Evolutionary conservation across 2,329 filamentous ascomycete species (phyloP).

Genomic region (Xylaria sp.): DNA sequence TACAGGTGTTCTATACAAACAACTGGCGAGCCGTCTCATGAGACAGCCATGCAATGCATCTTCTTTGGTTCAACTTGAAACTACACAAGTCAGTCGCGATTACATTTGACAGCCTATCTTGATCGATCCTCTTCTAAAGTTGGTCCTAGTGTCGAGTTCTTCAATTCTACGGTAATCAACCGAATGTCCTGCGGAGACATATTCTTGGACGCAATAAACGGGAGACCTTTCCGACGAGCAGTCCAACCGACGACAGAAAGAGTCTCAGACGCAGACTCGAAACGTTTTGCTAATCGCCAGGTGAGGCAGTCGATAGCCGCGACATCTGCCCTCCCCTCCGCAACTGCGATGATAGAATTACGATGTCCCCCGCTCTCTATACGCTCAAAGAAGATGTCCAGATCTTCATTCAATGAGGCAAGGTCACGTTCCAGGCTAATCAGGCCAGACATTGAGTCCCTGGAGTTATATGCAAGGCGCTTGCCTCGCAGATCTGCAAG

Average conservation of each 20-base stretch:
- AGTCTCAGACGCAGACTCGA: constrained; percentile 17
- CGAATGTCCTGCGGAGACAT: constrained; percentile 5
- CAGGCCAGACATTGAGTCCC: constrained; percentile 34
- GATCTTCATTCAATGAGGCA: constrained; percentile 13
- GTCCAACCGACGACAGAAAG: constrained; percentile 37
- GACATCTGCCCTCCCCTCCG: constrained; percentile 29
- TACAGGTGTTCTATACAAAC: neutral
- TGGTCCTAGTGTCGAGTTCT: neutral
- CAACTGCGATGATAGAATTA: constrained; percentile 31
- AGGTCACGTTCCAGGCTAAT: constrained; percentile 32
- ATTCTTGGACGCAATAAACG: constrained; percentile 29
- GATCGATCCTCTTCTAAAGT: neutral
- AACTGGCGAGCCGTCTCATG: neutral
- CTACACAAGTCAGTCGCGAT: too few species aligned
- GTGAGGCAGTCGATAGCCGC: constrained; percentile 35
- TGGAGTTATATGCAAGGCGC: constrained; percentile 33
- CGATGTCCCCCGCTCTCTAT: constrained; percentile 35
- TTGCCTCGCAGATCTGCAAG: constrained; percentile 29
- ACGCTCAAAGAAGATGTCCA: constrained; percentile 27
- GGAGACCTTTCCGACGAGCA: constrained; percentile 28
- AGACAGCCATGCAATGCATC: neutral
- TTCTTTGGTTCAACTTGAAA: neutral
- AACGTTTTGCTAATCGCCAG: constrained; percentile 36
- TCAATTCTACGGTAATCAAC: constrained; percentile 11
- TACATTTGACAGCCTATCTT: too few species aligned